These are phyloP conservation scores for Suhomyces sp. DNA, from an alignment of 805 yeast genomes.

Conservation along the genomic window DNA sequence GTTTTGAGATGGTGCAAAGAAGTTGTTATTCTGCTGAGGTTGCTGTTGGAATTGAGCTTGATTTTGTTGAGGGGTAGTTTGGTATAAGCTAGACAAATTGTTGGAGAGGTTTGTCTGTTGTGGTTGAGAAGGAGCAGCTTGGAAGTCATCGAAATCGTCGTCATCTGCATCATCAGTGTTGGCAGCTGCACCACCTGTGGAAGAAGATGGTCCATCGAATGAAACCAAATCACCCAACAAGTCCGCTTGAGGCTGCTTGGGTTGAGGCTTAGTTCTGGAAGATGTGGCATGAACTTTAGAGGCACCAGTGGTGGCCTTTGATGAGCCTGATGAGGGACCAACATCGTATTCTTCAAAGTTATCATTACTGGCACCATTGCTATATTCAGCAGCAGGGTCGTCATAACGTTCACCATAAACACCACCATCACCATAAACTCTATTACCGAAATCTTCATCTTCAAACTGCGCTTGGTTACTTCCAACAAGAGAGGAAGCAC, in stretches of 20 bases:
- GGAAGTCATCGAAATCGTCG: constrained; percentile 81
- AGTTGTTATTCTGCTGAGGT: constrained; percentile 11
- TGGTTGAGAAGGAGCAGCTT: constrained; percentile 53
- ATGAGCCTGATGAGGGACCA: constrained; percentile 22
- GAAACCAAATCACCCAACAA: constrained; percentile 47
- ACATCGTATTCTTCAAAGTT: constrained; percentile 63
- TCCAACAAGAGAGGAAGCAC: constrained; percentile 39
- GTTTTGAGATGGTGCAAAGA: constrained; percentile 10
- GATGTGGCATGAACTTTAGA: constrained; percentile 32
- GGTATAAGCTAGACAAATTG: constrained; percentile 29
- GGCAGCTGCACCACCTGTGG: constrained; percentile 14
- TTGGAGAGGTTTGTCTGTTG: constrained; percentile 16
- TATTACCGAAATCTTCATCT: constrained; percentile 48
- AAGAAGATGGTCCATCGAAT: constrained; percentile 23
- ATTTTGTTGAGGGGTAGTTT: constrained; percentile 20
- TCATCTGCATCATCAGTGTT: constrained; percentile 39
- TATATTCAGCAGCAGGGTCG: constrained; percentile 48
- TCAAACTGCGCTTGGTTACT: constrained; percentile 28
- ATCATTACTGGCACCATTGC: constrained; percentile 32
- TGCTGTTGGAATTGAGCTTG: constrained; percentile 4
- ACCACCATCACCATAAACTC: constrained; percentile 72
- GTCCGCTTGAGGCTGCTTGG: constrained; percentile 42
- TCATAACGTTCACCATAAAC: constrained; percentile 65
- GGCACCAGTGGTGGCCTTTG: constrained; percentile 36
- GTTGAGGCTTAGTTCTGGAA: constrained; percentile 26